These are phyloP conservation scores for Ilyonectria mors-panacis DNA, from an alignment of 2,329 filamentous ascomycete genomes.

Conservation along the genomic window DNA sequence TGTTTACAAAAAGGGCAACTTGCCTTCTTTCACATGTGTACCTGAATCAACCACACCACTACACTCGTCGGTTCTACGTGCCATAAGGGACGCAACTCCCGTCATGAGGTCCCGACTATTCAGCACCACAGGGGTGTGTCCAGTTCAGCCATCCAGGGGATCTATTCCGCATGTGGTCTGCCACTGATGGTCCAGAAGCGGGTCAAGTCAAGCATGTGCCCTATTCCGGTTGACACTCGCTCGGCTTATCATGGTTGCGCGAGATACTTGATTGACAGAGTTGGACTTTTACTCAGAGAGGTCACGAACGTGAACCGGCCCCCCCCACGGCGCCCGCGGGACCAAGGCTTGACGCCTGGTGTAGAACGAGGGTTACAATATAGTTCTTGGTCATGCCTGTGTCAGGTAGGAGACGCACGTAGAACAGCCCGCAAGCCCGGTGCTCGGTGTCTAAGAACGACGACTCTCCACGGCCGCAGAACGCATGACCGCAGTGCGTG, in stretches of 20 bases:
- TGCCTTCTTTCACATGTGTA: conserved; percentile 4
- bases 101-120: neutral
- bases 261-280: neutral
- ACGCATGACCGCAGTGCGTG: neutral
- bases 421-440: conserved; percentile 1
- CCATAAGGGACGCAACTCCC: neutral
- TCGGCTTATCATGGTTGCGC: conserved; percentile 1
- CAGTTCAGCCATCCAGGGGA: neutral
- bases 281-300: neutral
- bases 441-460: neutral
- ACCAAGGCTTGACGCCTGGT: neutral
- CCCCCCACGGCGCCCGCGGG: neutral
- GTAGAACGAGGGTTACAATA: conserved; percentile 14
- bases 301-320: conserved; percentile 26
- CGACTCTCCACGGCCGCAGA: neutral
- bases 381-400: neutral
- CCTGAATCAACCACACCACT: neutral
- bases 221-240: neutral
- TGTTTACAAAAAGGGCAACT: neutral
- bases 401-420: neutral
- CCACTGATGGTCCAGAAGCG: conserved; percentile 11
- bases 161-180: neutral
- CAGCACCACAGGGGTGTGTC: conserved; percentile 16
- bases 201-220: conserved; percentile 15
- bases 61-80: neutral